Conservation (phyloP, 805 yeast genomes). For the Pichia sporocuriosa region DNA sequence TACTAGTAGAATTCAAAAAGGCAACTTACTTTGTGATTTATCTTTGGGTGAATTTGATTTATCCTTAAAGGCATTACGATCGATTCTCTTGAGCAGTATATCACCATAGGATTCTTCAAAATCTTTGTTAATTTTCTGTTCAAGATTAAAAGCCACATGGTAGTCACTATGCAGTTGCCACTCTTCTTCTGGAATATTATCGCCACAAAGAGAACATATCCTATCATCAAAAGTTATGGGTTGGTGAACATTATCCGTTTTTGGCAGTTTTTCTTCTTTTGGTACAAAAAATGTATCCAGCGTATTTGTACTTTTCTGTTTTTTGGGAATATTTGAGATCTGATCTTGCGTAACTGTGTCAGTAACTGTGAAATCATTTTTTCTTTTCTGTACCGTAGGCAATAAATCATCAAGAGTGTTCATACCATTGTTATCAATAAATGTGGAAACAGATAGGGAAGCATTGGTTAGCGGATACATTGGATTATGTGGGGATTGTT, state of each 20-base stretch:
- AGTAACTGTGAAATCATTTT: neutral
- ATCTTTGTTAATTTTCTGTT: conserved; percentile 15
- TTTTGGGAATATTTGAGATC: neutral
- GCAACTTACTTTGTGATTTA: conserved; percentile 10
- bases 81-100: neutral
- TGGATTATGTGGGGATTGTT: conserved; percentile 10
- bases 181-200: conserved; percentile 3
- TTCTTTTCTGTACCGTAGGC: conserved; percentile 10
- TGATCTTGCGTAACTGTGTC: neutral
- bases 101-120: conserved; percentile 5
- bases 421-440: conserved; percentile 27
- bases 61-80: neutral
- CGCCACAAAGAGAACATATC: conserved; percentile 16
- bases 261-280: neutral
- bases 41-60: neutral
- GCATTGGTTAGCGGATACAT: conserved; percentile 46
- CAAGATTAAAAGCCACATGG: conserved; percentile 24
- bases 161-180: conserved; percentile 24
- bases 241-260: no score
- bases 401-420: conserved; percentile 25
- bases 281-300: neutral
- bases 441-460: conserved; percentile 47
- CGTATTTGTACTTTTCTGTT: neutral
- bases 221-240: neutral
- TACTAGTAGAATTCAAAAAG: conserved; percentile 5